Percentiles rank a stretch among this genome's conserved stretches.
Evolutionary conservation across 2,329 filamentous ascomycete species (phyloP).

Genomic region (Sclerotinia spermophila): DNA sequence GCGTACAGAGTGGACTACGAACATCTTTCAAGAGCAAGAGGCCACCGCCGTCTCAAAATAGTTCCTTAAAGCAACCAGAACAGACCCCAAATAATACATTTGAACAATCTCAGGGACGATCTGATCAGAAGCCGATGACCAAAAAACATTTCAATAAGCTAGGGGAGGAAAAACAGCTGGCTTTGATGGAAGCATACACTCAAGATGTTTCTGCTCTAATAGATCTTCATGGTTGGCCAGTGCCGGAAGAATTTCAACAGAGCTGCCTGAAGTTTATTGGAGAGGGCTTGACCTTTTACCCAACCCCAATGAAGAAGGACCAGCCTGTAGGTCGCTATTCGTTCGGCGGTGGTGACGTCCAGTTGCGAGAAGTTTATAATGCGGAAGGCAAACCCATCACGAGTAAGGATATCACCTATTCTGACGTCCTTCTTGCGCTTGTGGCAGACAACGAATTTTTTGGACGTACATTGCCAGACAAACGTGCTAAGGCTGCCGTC

Average conservation of each 20-base stretch:
- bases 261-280: not conserved
- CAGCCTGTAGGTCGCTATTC: not conserved
- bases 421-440: slow-evolving; percentile 14
- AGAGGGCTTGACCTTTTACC: slow-evolving; percentile 7
- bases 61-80: not conserved
- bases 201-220: not conserved
- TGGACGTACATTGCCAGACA: not conserved
- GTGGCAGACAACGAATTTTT: slow-evolving; percentile 15
- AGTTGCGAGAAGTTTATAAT: slow-evolving; percentile 1
- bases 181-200: not conserved
- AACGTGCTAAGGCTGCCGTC: slow-evolving; percentile 16
- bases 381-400: slow-evolving; percentile 18
- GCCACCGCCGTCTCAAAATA: not conserved
- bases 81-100: not conserved
- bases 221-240: slow-evolving; percentile 17
- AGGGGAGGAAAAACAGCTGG: not conserved
- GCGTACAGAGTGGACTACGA: slow-evolving; percentile 41
- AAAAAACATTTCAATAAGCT: slow-evolving; percentile 1
- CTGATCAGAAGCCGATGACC: not conserved
- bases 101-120: not conserved
- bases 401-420: slow-evolving; percentile 15
- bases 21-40: slow-evolving; percentile 39
- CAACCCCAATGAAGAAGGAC: not conserved
- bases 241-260: slow-evolving; percentile 9
- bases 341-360: not conserved